Evolutionary conservation across 73 alveolate genomes (phyloP), one percentile per base, ranked within the genome.

Genomic region (Paramecium pentaurelia): DNA sequence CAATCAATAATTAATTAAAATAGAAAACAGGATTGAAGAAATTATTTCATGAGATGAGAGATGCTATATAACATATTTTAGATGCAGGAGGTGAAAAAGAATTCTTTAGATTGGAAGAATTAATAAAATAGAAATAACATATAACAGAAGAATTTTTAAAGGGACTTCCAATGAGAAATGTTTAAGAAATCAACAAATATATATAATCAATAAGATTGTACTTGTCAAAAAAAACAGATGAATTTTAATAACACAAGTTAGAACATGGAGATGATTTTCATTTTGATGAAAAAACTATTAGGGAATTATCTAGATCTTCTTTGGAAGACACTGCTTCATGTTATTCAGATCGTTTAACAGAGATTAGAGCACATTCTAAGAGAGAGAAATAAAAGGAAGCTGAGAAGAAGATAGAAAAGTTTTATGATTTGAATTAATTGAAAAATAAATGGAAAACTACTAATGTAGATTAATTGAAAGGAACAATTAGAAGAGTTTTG

Each of bases 201-300:
- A 2, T 42, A 28, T 10, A 42, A 38, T 38, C 58, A 18, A 42
- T 75, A 6, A 30, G 88, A 36, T 12, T 75, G 27, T 42, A 37
- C 20, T 3, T 75, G 9, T 75, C 88, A 12, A 75, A 75, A 7
- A 75, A 75, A 75, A 75, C 88, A 38, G 88, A 75, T 34, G 68
- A 75, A 38, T 42, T 36, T 6, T 25, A 75, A 38, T 36, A 38
- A n/a, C 58, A 38, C 22, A 75, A 75, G n/a, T 75, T 38, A 20
- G 88, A 75, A 75, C 60, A 38, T 8, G 88, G 88, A 30, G 88
- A 75, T 75, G 88, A 75, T 75, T 75, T 75, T 36, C 38, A 75
- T n/a, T 75, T 30, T 20, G 88, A 75, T 75, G 88, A 75, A 18
- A 75, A 75, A 42, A 75, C 88, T 25, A 75, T 75, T 9, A 11